These are phyloP conservation scores for Leccinum olivaceoglutinosum DNA, from an alignment of 1,284 basidiomycete species.

Conservation along the genomic window DNA sequence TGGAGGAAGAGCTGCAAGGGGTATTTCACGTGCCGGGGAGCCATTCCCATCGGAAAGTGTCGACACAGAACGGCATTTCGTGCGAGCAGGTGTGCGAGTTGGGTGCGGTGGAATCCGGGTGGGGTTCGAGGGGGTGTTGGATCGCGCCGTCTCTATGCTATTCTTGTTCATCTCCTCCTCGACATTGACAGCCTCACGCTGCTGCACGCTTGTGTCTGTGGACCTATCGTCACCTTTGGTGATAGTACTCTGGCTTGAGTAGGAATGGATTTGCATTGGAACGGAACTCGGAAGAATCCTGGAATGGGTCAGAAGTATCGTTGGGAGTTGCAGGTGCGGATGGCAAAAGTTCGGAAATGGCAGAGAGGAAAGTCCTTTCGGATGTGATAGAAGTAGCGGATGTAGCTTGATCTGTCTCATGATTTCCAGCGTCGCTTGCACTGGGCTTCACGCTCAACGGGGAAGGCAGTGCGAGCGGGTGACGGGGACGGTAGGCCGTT, in stretches of 20 bases:
- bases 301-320: conserved; percentile 39
- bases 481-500: conserved; percentile 24
- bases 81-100: conserved; percentile 86
- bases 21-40: conserved; percentile 46
- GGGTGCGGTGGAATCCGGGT: conserved; percentile 53
- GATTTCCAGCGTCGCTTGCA: conserved; percentile 27
- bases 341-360: conserved; percentile 45
- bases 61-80: conserved; percentile 90
- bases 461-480: conserved; percentile 19
- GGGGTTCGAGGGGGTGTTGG: conserved; percentile 17
- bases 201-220: conserved; percentile 17
- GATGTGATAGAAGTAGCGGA: conserved; percentile 39
- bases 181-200: conserved; percentile 38
- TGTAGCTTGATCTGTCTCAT: conserved; percentile 40
- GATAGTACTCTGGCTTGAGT: conserved; percentile 49
- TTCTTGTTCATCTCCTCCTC: conserved; percentile 37
- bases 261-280: conserved; percentile 37
- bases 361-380: conserved; percentile 43
- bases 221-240: conserved; percentile 17
- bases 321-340: conserved; percentile 57
- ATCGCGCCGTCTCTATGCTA: conserved; percentile 4
- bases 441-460: conserved; percentile 16
- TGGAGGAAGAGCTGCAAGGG: conserved; percentile 37
- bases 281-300: conserved; percentile 17
- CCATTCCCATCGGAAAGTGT: conserved; percentile 58